Conservation (phyloP, 306 rosid genomes). For the Citrullus colocynthis region DNA sequence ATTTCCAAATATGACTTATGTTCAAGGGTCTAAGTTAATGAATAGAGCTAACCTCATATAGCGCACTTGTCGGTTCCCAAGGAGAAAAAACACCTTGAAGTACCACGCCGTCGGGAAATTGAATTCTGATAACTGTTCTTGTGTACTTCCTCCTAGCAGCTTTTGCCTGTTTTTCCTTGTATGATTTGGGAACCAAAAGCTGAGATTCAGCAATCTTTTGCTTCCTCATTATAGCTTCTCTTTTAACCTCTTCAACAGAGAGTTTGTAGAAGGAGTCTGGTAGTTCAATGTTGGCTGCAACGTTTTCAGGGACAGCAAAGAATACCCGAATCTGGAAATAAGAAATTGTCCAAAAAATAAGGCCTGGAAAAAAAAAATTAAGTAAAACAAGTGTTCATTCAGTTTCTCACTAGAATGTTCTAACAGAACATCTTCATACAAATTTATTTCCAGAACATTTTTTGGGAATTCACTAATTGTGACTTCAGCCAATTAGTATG, state of each 20-base stretch:
- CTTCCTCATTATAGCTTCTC: conserved; percentile 78
- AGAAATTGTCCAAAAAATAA: background rate
- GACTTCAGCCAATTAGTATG: background rate
- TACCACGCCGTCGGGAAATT: conserved; percentile 89
- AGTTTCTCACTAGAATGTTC: background rate
- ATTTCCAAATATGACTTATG: background rate
- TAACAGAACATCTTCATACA: background rate
- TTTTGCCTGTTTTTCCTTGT: conserved; percentile 83
- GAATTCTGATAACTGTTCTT: conserved; percentile 60
- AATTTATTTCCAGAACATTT: background rate
- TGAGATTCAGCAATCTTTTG: conserved; percentile 87
- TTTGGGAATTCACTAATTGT: background rate
- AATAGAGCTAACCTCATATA: conserved; percentile 58
- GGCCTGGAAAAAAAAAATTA: background rate
- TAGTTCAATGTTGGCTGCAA: conserved; percentile 73
- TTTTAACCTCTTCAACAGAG: conserved; percentile 58
- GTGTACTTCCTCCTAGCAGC: conserved; percentile 52
- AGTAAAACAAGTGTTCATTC: background rate
- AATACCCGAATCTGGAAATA: conserved; percentile 64
- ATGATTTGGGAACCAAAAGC: conserved; percentile 75
- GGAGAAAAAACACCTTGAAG: conserved; percentile 86
- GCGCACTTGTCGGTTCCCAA: conserved; percentile 55
- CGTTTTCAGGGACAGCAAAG: conserved; percentile 79
- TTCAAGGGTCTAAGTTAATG: background rate
- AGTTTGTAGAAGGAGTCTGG: conserved; percentile 83